Percentiles rank a stretch among this genome's conserved stretches.
phyloP scores from a whole-genome alignment of 257 asterid genomes.

The Parsonsia alboflavescens region DNA sequence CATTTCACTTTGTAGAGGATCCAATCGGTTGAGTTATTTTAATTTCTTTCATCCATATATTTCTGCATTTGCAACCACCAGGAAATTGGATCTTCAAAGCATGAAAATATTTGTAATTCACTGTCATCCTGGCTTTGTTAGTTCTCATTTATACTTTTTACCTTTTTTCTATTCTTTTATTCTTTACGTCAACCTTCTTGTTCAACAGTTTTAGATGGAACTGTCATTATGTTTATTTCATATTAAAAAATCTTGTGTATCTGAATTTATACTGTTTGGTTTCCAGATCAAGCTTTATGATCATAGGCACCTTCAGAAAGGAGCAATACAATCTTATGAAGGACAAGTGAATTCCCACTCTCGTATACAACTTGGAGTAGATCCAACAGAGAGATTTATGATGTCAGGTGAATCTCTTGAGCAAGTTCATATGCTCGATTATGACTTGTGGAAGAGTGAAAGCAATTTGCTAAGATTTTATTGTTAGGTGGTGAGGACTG shows the following conservation, averaged over 20 bases:
- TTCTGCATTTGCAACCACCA: not conserved
- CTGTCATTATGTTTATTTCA: not conserved
- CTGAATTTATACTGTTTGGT: not conserved
- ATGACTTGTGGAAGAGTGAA: not conserved
- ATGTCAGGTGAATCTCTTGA: conserved; percentile 51
- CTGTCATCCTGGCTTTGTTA: not conserved
- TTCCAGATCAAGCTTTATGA: conserved; percentile 81
- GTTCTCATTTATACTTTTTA: not conserved
- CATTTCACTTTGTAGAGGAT: not conserved
- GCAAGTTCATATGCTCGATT: not conserved
- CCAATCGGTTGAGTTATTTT: not conserved
- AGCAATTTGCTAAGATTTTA: not conserved
- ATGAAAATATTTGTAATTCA: not conserved
- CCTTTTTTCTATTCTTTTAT: not conserved
- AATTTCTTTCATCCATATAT: not conserved
- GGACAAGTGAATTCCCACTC: conserved; percentile 78
- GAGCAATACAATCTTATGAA: conserved; percentile 74
- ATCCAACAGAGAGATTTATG: conserved; percentile 71
- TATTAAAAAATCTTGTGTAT: not conserved
- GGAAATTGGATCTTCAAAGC: not conserved
- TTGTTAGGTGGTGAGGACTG: conserved; percentile 86
- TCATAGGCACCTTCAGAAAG: conserved; percentile 62
- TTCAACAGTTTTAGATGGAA: not conserved
- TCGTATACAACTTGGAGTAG: conserved; percentile 75
- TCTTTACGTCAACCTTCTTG: not conserved